phyloP scores from a whole-genome alignment of 2,329 filamentous ascomycete species.

The Xylariaceae sp. region DNA sequence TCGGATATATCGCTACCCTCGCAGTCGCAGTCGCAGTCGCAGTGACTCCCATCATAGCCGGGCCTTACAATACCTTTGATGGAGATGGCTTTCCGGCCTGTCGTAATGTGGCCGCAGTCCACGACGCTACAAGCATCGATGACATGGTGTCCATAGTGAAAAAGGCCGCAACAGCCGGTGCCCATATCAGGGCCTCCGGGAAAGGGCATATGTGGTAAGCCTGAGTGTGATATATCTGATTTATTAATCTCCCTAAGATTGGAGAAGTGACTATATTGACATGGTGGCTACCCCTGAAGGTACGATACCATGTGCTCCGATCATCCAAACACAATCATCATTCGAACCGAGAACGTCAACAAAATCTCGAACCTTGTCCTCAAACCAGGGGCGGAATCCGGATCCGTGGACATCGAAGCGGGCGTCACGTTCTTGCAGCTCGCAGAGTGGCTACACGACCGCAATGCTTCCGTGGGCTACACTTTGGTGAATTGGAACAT shows the following conservation, averaged over 20 bases:
- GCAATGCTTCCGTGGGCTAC: slow-evolving; percentile 43
- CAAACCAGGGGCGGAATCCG: slow-evolving; percentile 32
- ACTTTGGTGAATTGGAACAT: slow-evolving; percentile 52
- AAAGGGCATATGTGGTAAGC: slow-evolving; percentile 42
- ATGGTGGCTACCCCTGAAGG: slow-evolving; percentile 26
- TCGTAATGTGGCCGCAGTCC: slow-evolving; percentile 40
- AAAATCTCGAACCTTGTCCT: slow-evolving; percentile 41
- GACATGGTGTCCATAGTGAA: slow-evolving; percentile 40
- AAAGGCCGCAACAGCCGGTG: slow-evolving; percentile 34
- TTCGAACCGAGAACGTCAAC: slow-evolving; percentile 42
- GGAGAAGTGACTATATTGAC: not conserved
- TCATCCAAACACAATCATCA: slow-evolving; percentile 41
- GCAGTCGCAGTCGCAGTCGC: slow-evolving; percentile 8
- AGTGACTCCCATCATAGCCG: slow-evolving; percentile 18
- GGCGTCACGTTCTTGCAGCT: slow-evolving; percentile 49
- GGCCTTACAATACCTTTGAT: slow-evolving; percentile 46
- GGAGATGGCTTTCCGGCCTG: slow-evolving; percentile 44
- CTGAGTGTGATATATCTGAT: not conserved
- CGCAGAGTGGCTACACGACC: slow-evolving; percentile 43
- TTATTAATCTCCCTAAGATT: not conserved
- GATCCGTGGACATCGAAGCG: slow-evolving; percentile 44
- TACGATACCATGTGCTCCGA: slow-evolving; percentile 51
- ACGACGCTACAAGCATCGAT: slow-evolving; percentile 41
- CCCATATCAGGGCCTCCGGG: slow-evolving; percentile 42
- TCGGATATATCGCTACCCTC: slow-evolving; percentile 15